Evolutionary conservation across 768 basidiomycete genomes (phyloP).

Genomic region (Lentinula aciculospora): DNA sequence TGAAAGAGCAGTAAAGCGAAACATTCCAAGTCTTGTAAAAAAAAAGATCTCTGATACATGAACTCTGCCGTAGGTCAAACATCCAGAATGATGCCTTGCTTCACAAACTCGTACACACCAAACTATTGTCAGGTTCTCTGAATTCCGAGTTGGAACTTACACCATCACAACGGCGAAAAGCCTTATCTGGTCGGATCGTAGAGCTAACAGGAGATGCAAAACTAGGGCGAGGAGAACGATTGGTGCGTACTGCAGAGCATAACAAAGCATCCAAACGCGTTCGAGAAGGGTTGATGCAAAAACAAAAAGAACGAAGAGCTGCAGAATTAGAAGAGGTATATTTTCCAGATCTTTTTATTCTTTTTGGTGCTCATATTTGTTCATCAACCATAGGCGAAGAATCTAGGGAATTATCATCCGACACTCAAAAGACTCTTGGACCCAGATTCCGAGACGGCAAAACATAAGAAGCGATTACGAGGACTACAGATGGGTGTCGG

Average conservation of each 20-base stretch:
- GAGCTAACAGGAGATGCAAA: conserved; percentile 65
- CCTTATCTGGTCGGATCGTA: conserved; percentile 70
- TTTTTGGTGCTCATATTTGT: conserved; percentile 5
- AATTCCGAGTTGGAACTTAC: conserved; percentile 55
- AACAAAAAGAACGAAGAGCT: conserved; percentile 50
- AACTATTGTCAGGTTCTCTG: conserved; percentile 69
- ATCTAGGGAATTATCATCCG: conserved; percentile 82
- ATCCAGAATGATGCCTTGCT: conserved; percentile 73
- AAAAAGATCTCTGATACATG: background rate
- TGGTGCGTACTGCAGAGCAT: conserved; percentile 55
- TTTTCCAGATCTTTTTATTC: conserved; percentile 11
- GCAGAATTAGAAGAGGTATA: conserved; percentile 65
- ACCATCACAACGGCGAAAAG: conserved; percentile 66
- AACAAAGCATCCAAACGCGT: conserved; percentile 69
- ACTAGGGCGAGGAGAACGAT: conserved; percentile 69
- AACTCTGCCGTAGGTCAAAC: conserved; percentile 47
- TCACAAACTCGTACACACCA: conserved; percentile 76
- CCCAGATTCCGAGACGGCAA: conserved; percentile 19
- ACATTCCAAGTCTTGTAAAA: background rate
- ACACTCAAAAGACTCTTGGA: conserved; percentile 65
- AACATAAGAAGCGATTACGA: conserved; percentile 43
- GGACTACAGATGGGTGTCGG: conserved; percentile 80
- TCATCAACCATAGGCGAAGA: conserved; percentile 55
- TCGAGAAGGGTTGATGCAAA: conserved; percentile 61
- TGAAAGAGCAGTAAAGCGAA: conserved; percentile 46